Conservation (phyloP, 345 rosid species). For the Melastoma malabathricum region DNA sequence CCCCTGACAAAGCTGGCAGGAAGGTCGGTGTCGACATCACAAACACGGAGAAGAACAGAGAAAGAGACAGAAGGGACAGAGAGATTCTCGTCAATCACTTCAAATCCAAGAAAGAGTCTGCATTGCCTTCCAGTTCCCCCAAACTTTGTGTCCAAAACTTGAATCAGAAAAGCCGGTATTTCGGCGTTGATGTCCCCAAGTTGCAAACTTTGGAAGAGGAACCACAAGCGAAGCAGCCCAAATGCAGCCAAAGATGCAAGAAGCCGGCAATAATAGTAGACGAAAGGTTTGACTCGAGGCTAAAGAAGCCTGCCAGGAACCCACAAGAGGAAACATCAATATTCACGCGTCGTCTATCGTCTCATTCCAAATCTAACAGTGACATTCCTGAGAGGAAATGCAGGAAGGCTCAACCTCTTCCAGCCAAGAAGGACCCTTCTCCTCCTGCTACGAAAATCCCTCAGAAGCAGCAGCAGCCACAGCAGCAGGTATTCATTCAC, state of each 20-base stretch:
- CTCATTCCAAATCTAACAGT: conserved; percentile 10
- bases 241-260: conserved; percentile 18
- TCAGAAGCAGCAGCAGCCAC: conserved; percentile 37
- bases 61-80: conserved; percentile 21
- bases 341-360: conserved; percentile 21
- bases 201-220: background rate
- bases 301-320: conserved; percentile 36
- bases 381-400: conserved; percentile 38
- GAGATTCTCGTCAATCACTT: conserved; percentile 22
- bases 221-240: conserved; percentile 11
- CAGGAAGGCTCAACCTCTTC: conserved; percentile 48
- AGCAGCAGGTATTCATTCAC: no score
- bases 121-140: no score
- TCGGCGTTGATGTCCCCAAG: no score
- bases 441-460: conserved; percentile 41
- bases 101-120: conserved; percentile 9
- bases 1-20: conserved; percentile 53
- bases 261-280: conserved; percentile 9
- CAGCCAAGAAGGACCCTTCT: conserved; percentile 60
- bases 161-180: no score
- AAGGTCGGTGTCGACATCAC: conserved; percentile 71
- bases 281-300: conserved; percentile 8
- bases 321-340: conserved; percentile 44
- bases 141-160: no score
- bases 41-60: conserved; percentile 40